Conservation (phyloP, 148 eudicot species). For the Chenopodium quinoa region DNA sequence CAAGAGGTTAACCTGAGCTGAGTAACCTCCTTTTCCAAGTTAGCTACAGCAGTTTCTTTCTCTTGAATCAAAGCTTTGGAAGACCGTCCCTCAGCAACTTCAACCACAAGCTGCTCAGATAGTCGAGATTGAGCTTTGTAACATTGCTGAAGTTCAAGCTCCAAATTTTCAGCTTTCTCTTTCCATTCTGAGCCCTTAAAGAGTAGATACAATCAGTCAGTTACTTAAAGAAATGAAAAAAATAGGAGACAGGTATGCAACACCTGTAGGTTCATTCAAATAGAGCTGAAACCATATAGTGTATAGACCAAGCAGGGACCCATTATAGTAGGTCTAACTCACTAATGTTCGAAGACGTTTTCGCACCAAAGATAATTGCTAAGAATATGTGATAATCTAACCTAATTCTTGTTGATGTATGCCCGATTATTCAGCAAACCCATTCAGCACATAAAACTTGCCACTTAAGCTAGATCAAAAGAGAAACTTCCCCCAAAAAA, state of each 20-base stretch:
- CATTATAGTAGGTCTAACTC: background rate
- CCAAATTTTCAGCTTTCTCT: constrained; percentile 91
- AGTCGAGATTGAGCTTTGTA: constrained; percentile 93
- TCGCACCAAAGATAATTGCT: background rate
- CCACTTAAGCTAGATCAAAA: background rate
- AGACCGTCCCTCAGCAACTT: constrained; percentile 86
- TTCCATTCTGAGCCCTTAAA: constrained; percentile 93
- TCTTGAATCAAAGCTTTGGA: constrained; percentile 67
- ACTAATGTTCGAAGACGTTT: background rate
- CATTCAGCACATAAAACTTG: background rate
- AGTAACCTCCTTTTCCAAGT: constrained; percentile 56
- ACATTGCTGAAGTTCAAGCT: constrained; percentile 91
- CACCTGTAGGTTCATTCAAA: background rate
- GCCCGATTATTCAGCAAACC: too few relatives aligned
- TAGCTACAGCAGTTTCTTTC: constrained; percentile 59
- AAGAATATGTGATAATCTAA: background rate
- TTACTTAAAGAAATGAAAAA: constrained; percentile 11
- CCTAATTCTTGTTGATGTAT: background rate
- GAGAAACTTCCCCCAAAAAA: background rate
- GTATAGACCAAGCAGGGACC: background rate
- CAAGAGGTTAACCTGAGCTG: constrained; percentile 51
- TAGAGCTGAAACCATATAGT: background rate
- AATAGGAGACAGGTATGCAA: background rate
- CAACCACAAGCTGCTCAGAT: constrained; percentile 90
- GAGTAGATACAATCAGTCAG: constrained; percentile 25